phyloP scores from a whole-genome alignment of 1,284 basidiomycete genomes.

The Laetiporus sulphureus region DNA sequence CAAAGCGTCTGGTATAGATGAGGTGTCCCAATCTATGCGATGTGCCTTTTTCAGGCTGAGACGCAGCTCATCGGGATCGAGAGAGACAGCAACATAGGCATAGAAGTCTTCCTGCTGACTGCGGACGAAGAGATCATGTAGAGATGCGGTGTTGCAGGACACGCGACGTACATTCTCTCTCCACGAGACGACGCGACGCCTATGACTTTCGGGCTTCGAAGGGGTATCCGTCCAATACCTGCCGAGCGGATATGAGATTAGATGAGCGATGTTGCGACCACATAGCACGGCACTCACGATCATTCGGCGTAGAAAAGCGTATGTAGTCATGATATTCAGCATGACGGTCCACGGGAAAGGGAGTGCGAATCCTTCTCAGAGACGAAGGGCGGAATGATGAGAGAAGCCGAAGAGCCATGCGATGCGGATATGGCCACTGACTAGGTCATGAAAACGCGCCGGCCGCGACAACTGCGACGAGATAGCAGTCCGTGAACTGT shows the following conservation, averaged over 20 bases:
- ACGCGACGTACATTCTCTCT: slow-evolving; percentile 40
- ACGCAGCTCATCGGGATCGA: slow-evolving; percentile 69
- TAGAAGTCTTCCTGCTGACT: slow-evolving; percentile 83
- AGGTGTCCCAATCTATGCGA: slow-evolving; percentile 67
- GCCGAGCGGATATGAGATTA: slow-evolving; percentile 17
- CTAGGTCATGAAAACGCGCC: slow-evolving; percentile 22
- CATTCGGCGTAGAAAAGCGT: slow-evolving; percentile 54
- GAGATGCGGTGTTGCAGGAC: neutral
- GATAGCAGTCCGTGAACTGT: too few species aligned
- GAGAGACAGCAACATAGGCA: slow-evolving; percentile 64
- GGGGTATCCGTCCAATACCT: slow-evolving; percentile 33
- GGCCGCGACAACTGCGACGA: too few species aligned
- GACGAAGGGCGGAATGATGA: slow-evolving; percentile 5
- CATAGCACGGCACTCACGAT: neutral
- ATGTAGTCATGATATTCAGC: slow-evolving; percentile 61
- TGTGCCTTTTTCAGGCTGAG: slow-evolving; percentile 55
- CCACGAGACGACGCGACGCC: slow-evolving; percentile 75
- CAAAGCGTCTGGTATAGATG: slow-evolving; percentile 47
- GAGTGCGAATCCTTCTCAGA: slow-evolving; percentile 6
- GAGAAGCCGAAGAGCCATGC: slow-evolving; percentile 23
- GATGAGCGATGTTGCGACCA: neutral
- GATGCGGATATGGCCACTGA: slow-evolving; percentile 17
- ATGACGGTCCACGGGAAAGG: slow-evolving; percentile 5
- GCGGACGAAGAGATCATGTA: slow-evolving; percentile 1
- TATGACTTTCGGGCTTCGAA: slow-evolving; percentile 52